phyloP scores from a whole-genome alignment of 2,329 filamentous ascomycete genomes.

The Pseudogymnoascus sp. region DNA sequence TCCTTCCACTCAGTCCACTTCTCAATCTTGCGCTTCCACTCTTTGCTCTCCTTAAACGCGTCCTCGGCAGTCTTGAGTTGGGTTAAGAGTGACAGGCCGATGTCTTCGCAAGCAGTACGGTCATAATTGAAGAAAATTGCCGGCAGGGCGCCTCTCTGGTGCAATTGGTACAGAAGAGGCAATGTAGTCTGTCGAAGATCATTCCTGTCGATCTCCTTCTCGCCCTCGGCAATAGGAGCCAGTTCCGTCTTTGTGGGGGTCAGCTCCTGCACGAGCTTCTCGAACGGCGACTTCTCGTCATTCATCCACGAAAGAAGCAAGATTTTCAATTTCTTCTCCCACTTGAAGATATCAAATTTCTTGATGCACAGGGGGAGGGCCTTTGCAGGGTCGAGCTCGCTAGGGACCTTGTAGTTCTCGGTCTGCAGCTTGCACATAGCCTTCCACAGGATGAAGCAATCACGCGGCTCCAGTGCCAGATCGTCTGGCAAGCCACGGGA shows the following conservation, averaged over 20 bases:
- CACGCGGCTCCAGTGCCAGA: slow-evolving; percentile 62
- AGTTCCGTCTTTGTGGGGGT: slow-evolving; percentile 12
- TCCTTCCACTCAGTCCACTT: slow-evolving; percentile 54
- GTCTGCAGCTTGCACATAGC: slow-evolving; percentile 55
- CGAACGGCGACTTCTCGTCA: slow-evolving; percentile 40
- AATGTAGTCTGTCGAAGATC: slow-evolving; percentile 43
- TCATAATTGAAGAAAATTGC: slow-evolving; percentile 76
- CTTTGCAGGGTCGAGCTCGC: slow-evolving; percentile 43
- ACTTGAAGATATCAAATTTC: slow-evolving; percentile 60
- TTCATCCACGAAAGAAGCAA: slow-evolving; percentile 56
- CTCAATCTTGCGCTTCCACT: slow-evolving; percentile 56
- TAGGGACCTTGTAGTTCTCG: slow-evolving; percentile 43
- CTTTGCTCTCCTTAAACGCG: slow-evolving; percentile 49
- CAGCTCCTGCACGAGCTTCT: slow-evolving; percentile 43
- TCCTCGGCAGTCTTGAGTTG: slow-evolving; percentile 50
- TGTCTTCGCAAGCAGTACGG: slow-evolving; percentile 55
- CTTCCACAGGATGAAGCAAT: slow-evolving; percentile 62
- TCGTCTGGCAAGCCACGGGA: slow-evolving; percentile 61
- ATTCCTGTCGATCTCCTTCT: slow-evolving; percentile 23
- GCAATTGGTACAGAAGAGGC: slow-evolving; percentile 53
- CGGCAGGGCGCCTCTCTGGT: slow-evolving; percentile 60
- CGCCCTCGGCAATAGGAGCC: slow-evolving; percentile 9
- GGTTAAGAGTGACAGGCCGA: slow-evolving; percentile 45
- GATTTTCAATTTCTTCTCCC: slow-evolving; percentile 57
- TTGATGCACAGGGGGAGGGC: slow-evolving; percentile 49